phyloP scores from a whole-genome alignment of 1,284 basidiomycete genomes.

The Phlebopus sp. region DNA sequence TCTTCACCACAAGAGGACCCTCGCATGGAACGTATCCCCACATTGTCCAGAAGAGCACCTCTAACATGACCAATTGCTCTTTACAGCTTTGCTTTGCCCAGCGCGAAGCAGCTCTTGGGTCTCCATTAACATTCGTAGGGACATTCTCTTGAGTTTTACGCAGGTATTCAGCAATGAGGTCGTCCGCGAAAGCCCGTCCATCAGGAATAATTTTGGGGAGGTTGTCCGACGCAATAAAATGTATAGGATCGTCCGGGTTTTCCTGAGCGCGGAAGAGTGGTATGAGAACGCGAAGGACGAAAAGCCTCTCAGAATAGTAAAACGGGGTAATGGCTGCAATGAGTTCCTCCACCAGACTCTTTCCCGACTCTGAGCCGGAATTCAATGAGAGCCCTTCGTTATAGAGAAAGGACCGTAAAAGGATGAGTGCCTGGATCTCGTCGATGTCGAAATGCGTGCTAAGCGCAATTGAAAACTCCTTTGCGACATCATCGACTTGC shows the following conservation, averaged over 20 bases:
- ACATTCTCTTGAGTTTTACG: slow-evolving; percentile 52
- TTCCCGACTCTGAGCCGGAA: slow-evolving; percentile 43
- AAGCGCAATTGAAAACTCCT: slow-evolving; percentile 65
- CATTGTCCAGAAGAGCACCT: slow-evolving; percentile 83
- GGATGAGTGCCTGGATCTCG: slow-evolving; percentile 67
- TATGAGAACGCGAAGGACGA: slow-evolving; percentile 57
- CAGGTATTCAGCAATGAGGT: slow-evolving; percentile 57
- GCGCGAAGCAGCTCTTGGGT: slow-evolving; percentile 59
- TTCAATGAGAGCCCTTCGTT: slow-evolving; percentile 67
- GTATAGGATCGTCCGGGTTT: slow-evolving; percentile 50
- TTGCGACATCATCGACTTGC: slow-evolving; percentile 63
- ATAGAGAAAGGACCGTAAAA: slow-evolving; percentile 75
- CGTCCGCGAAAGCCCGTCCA: slow-evolving; percentile 52
- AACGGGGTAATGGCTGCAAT: slow-evolving; percentile 74
- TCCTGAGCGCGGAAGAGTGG: slow-evolving; percentile 65
- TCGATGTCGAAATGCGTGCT: slow-evolving; percentile 73
- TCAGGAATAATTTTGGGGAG: slow-evolving; percentile 64
- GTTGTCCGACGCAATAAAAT: slow-evolving; percentile 51
- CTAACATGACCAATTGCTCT: slow-evolving; percentile 79
- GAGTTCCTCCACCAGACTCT: slow-evolving; percentile 51
- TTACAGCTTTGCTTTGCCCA: slow-evolving; percentile 80
- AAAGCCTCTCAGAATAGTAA: slow-evolving; percentile 78
- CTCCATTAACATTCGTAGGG: slow-evolving; percentile 48
- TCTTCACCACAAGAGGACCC: slow-evolving; percentile 56
- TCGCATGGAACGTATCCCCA: slow-evolving; percentile 73